Conservation (phyloP, 2,329 filamentous ascomycete genomes). For the Colletotrichum falcatum region DNA sequence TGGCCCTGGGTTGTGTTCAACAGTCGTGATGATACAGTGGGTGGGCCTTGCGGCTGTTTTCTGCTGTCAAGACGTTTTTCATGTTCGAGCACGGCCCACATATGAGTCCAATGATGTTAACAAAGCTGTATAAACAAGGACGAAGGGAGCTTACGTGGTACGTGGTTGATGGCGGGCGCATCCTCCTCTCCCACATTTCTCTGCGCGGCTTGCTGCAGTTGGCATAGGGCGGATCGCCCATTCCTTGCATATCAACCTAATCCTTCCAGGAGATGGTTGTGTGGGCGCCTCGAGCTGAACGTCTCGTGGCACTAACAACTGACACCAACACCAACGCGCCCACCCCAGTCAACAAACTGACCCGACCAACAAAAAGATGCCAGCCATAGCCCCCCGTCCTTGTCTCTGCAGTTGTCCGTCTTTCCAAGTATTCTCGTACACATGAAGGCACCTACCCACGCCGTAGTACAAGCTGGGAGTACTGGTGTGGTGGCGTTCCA, state of each 20-base stretch:
- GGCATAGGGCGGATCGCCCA: conserved; percentile 29
- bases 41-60: no score
- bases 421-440: no score
- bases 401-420: background rate
- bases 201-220: conserved; percentile 36
- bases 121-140: background rate
- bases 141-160: background rate
- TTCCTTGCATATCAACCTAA: conserved; percentile 1
- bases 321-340: background rate
- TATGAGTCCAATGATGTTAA: background rate
- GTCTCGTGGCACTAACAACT: conserved; percentile 6
- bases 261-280: background rate
- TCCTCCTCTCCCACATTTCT: conserved; percentile 33
- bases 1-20: no score
- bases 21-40: conserved; percentile 12
- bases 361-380: conserved; percentile 29
- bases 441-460: no score
- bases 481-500: background rate
- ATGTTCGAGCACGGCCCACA: background rate
- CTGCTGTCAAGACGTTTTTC: background rate
- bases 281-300: conserved; percentile 24
- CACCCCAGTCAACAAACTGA: conserved; percentile 28
- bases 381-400: background rate
- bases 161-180: background rate
- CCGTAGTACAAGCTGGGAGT: background rate